Evolutionary conservation across 371 early-diverging fungal species (phyloP).

Genomic region (Rhizopus stolonifer): DNA sequence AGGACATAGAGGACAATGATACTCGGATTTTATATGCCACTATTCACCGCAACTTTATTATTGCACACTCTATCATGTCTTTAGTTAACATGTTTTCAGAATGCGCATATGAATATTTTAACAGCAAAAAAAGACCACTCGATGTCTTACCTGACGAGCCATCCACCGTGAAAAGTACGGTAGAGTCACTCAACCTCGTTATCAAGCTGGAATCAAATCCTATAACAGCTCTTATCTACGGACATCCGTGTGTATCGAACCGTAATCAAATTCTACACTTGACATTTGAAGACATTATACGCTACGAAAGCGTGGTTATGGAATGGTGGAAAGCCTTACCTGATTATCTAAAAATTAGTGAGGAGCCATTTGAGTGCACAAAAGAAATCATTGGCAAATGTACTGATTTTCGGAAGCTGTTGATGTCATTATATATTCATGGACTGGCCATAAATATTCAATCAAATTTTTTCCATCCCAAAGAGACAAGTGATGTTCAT

Average conservation of each 20-base stretch:
- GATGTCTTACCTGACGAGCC: slow-evolving; percentile 4
- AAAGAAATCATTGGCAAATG: background rate
- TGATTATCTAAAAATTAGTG: background rate
- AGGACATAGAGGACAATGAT: background rate
- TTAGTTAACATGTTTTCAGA: background rate
- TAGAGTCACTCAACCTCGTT: background rate
- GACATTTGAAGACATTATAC: slow-evolving; percentile 7
- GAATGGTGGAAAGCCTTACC: slow-evolving; percentile 11
- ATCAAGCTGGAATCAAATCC: background rate
- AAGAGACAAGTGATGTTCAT: background rate
- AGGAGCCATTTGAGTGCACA: background rate
- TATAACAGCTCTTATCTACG: background rate
- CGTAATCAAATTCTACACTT: no score
- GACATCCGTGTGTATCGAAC: background rate
- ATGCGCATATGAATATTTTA: background rate
- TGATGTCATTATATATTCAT: background rate
- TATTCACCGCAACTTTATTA: slow-evolving; percentile 1
- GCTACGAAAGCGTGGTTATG: background rate
- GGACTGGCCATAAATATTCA: background rate
- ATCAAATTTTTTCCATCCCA: background rate
- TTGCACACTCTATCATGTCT: background rate
- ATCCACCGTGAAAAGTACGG: background rate
- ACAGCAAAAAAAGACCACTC: background rate
- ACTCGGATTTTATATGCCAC: background rate
- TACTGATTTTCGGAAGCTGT: background rate